Conservation (phyloP, 352 stramenopile species). For the Phytophthora constricta region DNA sequence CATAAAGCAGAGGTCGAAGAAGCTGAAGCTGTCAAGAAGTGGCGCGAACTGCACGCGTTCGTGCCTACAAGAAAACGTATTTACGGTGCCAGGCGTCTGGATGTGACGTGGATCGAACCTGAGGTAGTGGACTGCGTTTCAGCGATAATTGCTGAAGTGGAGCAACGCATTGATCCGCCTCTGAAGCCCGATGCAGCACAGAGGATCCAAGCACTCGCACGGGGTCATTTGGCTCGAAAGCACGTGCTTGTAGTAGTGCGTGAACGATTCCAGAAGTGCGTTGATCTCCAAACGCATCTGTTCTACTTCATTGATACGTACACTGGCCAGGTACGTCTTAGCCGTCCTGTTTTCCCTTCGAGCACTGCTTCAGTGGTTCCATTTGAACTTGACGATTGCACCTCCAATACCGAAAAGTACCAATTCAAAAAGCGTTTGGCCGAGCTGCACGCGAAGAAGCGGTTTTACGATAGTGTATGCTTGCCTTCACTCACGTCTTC, state of each 20-base stretch:
- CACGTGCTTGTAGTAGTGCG: slow-evolving; percentile 42
- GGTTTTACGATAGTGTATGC: slow-evolving; percentile 46
- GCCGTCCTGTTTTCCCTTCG: slow-evolving; percentile 48
- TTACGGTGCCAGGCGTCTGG: slow-evolving; percentile 50
- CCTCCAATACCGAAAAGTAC: slow-evolving; percentile 48
- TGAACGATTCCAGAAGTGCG: slow-evolving; percentile 43
- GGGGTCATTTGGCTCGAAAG: slow-evolving; percentile 47
- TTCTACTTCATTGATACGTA: slow-evolving; percentile 68
- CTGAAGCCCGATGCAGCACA: slow-evolving; percentile 59
- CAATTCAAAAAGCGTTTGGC: slow-evolving; percentile 47
- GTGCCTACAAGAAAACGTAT: slow-evolving; percentile 49
- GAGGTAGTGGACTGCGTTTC: slow-evolving; percentile 62
- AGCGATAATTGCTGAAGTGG: slow-evolving; percentile 49
- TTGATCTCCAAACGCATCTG: slow-evolving; percentile 53
- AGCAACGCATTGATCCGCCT: slow-evolving; percentile 30
- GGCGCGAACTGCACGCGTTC: slow-evolving; percentile 30
- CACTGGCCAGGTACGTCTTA: slow-evolving; percentile 43
- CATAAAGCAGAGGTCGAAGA: slow-evolving; percentile 33
- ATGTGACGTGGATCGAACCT: slow-evolving; percentile 73
- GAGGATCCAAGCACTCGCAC: slow-evolving; percentile 60
- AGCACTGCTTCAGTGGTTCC: slow-evolving; percentile 39
- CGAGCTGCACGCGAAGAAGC: slow-evolving; percentile 51
- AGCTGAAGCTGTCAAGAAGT: slow-evolving; percentile 17
- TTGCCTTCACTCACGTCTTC: neutral
- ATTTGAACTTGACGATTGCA: slow-evolving; percentile 56